These are phyloP conservation scores for Tricholoma matsutake DNA, from an alignment of 768 basidiomycete genomes.

Conservation along the genomic window DNA sequence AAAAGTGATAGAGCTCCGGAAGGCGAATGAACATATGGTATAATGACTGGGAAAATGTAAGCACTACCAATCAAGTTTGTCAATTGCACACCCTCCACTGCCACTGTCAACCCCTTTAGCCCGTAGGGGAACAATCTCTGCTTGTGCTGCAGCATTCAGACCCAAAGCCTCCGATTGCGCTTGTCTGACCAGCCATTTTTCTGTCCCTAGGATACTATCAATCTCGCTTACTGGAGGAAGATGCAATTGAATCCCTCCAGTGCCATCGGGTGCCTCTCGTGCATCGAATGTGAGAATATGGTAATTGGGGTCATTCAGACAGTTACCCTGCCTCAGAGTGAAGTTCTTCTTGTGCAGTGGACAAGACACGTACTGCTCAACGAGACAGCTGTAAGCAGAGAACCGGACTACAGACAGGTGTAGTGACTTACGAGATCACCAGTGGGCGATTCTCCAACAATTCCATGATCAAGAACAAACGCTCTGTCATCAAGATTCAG, in stretches of 20 bases:
- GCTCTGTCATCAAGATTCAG: slow-evolving; percentile 31
- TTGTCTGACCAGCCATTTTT: slow-evolving; percentile 60
- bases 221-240: slow-evolving; percentile 55
- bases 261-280: slow-evolving; percentile 35
- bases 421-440: slow-evolving; percentile 48
- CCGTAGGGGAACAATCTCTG: slow-evolving; percentile 28
- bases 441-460: slow-evolving; percentile 60
- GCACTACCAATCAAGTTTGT: neutral
- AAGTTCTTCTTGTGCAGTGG: slow-evolving; percentile 72
- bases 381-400: neutral
- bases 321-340: slow-evolving; percentile 50
- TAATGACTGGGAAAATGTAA: neutral
- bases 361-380: slow-evolving; percentile 32
- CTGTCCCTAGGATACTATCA: slow-evolving; percentile 60
- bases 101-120: neutral
- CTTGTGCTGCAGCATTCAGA: slow-evolving; percentile 26
- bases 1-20: neutral
- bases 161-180: slow-evolving; percentile 41
- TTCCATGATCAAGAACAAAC: slow-evolving; percentile 67
- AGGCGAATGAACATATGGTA: neutral
- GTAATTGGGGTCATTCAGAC: slow-evolving; percentile 57
- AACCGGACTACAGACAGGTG: neutral
- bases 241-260: slow-evolving; percentile 39
- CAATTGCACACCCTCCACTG: neutral
- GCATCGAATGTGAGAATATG: slow-evolving; percentile 61